phyloP scores from a whole-genome alignment of 805 yeast species.

The Saccharomycopsis schoenii region DNA sequence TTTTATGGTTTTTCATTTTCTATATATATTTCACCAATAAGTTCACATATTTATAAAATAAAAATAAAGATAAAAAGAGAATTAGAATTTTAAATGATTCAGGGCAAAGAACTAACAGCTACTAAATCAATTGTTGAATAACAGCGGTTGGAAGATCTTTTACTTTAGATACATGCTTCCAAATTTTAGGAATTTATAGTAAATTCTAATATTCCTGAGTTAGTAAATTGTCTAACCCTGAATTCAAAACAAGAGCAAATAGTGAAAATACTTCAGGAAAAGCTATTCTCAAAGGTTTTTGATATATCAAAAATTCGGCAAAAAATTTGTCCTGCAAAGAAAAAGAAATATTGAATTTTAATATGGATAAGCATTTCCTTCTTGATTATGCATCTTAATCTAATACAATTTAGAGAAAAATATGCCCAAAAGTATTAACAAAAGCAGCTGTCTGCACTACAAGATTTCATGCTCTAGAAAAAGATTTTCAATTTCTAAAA shows the following conservation, averaged over 20 bases:
- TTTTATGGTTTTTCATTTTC: too few relatives aligned
- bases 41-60: background rate
- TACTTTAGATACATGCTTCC: background rate
- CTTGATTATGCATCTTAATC: background rate
- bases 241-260: background rate
- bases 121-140: background rate
- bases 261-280: background rate
- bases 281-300: background rate
- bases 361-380: background rate
- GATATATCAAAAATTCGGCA: background rate
- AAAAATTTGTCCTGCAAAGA: background rate
- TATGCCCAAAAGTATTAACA: too few relatives aligned
- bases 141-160: background rate
- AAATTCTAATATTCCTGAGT: background rate
- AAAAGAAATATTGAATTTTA: background rate
- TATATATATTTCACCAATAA: background rate
- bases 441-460: too few relatives aligned
- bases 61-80: background rate
- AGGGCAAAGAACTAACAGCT: background rate
- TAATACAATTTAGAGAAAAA: too few relatives aligned
- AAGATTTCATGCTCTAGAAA: too few relatives aligned
- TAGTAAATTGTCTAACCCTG: background rate
- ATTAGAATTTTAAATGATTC: background rate
- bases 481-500: too few relatives aligned
- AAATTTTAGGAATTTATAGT: background rate